phyloP scores from a whole-genome alignment of 139 green algal genomes.

The Desmodesmus armatus region DNA sequence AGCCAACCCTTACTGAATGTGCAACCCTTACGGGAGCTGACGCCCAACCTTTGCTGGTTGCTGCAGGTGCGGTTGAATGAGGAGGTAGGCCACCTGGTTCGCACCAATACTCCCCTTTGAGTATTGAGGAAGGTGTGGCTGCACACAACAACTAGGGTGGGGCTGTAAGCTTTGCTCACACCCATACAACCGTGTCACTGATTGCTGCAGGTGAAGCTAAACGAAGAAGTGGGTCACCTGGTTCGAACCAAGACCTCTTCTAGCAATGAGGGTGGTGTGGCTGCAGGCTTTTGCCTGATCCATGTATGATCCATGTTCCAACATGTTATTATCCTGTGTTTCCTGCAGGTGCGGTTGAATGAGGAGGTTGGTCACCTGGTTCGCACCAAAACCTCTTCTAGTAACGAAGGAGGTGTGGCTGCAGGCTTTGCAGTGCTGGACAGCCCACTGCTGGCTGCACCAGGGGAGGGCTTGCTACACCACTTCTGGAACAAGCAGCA shows the following conservation, averaged over 20 bases:
- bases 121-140: neutral
- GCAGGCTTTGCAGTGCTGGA: slow-evolving; percentile 93
- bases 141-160: neutral
- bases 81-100: neutral
- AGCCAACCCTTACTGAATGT: too few relatives aligned
- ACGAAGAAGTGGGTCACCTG: slow-evolving; percentile 86
- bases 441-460: slow-evolving; percentile 67
- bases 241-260: slow-evolving; percentile 92
- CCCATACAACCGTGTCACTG: neutral
- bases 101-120: neutral
- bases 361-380: slow-evolving; percentile 88
- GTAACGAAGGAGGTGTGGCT: slow-evolving; percentile 96
- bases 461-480: slow-evolving; percentile 21
- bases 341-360: slow-evolving; percentile 81
- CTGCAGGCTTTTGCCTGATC: slow-evolving; percentile 94
- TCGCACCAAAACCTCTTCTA: slow-evolving; percentile 90
- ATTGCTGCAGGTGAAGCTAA: slow-evolving; percentile 77
- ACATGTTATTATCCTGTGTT: too few relatives aligned
- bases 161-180: neutral
- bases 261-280: slow-evolving; percentile 95
- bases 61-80: neutral
- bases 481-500: slow-evolving; percentile 25
- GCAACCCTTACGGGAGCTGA: too few relatives aligned
- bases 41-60: too few relatives aligned
- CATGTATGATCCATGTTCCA: too few relatives aligned